Evolutionary conservation across 306 rosid species (phyloP).

Genomic region (Quillaja saponaria): DNA sequence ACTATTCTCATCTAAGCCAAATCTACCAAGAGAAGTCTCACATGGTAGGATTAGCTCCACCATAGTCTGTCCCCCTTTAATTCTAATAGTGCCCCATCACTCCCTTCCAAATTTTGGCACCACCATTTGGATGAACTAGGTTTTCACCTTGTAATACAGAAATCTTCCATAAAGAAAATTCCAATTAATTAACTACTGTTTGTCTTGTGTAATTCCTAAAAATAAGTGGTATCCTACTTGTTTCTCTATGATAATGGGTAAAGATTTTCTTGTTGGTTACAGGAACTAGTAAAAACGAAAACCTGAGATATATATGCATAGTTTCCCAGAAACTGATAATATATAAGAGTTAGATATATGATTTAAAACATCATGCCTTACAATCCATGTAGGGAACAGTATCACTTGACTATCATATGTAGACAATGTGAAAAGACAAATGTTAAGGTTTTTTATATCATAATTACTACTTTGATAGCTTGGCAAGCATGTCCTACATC

Average conservation of each 20-base stretch:
- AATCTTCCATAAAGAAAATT: neutral
- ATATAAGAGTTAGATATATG: conserved; percentile 25
- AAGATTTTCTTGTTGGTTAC: conserved; percentile 45
- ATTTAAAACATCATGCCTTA: conserved; percentile 28
- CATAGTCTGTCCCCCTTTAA: conserved; percentile 31
- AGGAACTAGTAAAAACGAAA: conserved; percentile 29
- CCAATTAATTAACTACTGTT: neutral
- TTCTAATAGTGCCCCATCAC: conserved; percentile 7
- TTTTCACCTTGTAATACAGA: neutral
- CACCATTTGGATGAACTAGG: too few relatives aligned
- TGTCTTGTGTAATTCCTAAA: conserved; percentile 6
- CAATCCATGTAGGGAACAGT: conserved; percentile 43
- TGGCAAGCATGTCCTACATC: conserved; percentile 63
- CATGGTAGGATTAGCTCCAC: conserved; percentile 41
- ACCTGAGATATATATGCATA: neutral
- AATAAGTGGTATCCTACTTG: conserved; percentile 30
- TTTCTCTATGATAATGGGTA: conserved; percentile 38
- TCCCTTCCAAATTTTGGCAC: neutral
- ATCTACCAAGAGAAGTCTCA: conserved; percentile 29
- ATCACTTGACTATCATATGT: conserved; percentile 52
- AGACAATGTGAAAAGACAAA: conserved; percentile 96
- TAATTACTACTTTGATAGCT: conserved; percentile 62
- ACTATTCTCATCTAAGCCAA: conserved; percentile 28
- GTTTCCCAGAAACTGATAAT: neutral
- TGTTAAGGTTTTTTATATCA: conserved; percentile 96